Conservation (phyloP, 2,329 filamentous ascomycete species). For the Pseudogymnoascus sp. region DNA sequence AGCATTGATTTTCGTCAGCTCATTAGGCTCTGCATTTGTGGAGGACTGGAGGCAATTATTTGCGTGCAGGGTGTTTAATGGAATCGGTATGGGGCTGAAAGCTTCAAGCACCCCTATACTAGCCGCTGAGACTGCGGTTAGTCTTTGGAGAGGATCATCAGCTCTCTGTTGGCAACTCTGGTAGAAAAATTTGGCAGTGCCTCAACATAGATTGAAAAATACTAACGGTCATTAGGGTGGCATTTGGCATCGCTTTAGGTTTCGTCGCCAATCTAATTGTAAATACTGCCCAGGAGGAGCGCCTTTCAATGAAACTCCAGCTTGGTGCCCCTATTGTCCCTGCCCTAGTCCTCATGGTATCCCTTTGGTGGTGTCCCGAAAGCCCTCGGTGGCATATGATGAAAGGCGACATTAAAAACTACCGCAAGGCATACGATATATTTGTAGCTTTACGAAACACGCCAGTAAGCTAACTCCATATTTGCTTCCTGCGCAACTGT, state of each 20-base stretch:
- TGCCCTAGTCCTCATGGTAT: neutral
- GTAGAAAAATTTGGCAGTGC: neutral
- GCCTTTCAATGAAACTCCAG: neutral
- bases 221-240: neutral
- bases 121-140: neutral
- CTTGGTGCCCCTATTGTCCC: neutral
- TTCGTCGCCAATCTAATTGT: neutral
- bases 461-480: neutral
- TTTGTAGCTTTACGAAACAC: neutral
- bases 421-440: neutral
- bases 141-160: neutral
- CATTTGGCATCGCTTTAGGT: neutral
- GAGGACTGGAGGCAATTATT: neutral
- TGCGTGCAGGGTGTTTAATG: slow-evolving; percentile 11
- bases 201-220: neutral
- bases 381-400: neutral
- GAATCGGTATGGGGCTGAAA: neutral
- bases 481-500: neutral
- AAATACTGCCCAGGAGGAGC: neutral
- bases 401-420: neutral
- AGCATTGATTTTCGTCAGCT: neutral
- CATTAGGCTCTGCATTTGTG: neutral
- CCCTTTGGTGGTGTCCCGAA: neutral
- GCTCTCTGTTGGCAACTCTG: neutral
- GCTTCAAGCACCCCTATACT: neutral